Percentiles rank a stretch among this genome's conserved stretches.
phyloP scores from a whole-genome alignment of 2,329 filamentous ascomycete species.

The Calonectria pseudoreteaudii region DNA sequence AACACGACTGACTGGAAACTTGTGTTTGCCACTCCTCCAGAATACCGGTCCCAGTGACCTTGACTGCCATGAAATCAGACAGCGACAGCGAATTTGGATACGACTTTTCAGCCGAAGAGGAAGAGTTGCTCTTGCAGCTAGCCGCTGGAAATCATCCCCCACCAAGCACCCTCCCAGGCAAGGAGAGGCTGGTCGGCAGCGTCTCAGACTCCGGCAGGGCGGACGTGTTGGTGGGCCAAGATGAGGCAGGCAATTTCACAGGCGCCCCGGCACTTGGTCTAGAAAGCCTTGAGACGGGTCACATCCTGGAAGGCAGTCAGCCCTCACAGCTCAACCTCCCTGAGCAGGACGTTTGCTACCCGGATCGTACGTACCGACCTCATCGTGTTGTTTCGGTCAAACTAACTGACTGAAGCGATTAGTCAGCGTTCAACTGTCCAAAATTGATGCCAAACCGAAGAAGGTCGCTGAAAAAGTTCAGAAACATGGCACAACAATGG shows the following conservation, averaged over 20 bases:
- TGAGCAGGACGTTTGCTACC: constrained; percentile 55
- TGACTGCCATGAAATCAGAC: constrained; percentile 40
- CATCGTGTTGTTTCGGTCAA: constrained; percentile 27
- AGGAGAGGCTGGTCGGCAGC: constrained; percentile 30
- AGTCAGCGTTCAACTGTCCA: constrained; percentile 64
- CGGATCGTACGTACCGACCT: constrained; percentile 61
- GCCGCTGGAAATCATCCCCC: constrained; percentile 36
- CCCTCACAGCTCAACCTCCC: constrained; percentile 7
- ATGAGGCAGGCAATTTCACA: constrained; percentile 19
- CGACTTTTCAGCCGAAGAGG: constrained; percentile 60
- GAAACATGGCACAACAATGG: constrained; percentile 1
- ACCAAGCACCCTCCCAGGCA: constrained; percentile 17
- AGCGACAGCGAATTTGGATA: constrained; percentile 60
- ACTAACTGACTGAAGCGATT: constrained; percentile 76
- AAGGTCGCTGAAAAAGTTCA: constrained; percentile 28
- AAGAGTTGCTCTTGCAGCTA: constrained; percentile 53
- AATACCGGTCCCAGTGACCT: constrained; percentile 32
- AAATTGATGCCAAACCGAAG: constrained; percentile 32
- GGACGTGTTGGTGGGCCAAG: constrained; percentile 13
- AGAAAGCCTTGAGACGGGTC: constrained; percentile 10
- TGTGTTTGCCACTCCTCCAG: constrained; percentile 33
- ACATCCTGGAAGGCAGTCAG: background rate
- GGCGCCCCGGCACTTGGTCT: constrained; percentile 1
- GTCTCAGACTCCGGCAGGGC: constrained; percentile 40
- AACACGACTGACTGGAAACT: constrained; percentile 15